Conservation (phyloP, 2,329 filamentous ascomycete species). For the Akanthomyces muscarius region DNA sequence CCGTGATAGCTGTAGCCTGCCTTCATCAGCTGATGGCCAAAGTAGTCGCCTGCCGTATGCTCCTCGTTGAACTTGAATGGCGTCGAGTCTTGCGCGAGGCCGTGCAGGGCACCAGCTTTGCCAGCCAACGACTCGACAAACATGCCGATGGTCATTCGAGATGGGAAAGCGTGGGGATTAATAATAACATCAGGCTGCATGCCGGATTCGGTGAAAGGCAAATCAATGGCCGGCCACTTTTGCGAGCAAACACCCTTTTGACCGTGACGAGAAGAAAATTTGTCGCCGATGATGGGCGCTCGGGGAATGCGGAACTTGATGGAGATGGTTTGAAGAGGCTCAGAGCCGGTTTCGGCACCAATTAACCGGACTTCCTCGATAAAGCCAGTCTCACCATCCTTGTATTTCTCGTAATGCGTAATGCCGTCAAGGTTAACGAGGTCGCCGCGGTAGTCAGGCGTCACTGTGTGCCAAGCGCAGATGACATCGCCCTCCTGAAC, state of each 20-base stretch:
- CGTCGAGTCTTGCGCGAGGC: slow-evolving; percentile 91
- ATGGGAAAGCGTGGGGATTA: slow-evolving; percentile 98
- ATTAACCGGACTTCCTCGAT: slow-evolving; percentile 91
- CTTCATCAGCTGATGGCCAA: slow-evolving; percentile 90
- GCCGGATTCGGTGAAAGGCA: slow-evolving; percentile 95
- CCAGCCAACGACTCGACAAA: slow-evolving; percentile 96
- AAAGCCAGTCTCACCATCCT: slow-evolving; percentile 82
- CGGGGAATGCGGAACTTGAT: slow-evolving; percentile 91
- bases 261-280: slow-evolving; percentile 97
- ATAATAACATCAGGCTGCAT: slow-evolving; percentile 98
- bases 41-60: slow-evolving; percentile 88
- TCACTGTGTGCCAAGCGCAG: slow-evolving; percentile 85
- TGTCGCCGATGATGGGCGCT: slow-evolving; percentile 91
- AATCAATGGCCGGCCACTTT: slow-evolving; percentile 88
- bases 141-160: slow-evolving; percentile 99
- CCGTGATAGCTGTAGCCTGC: slow-evolving; percentile 98
- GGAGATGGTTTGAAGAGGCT: slow-evolving; percentile 82
- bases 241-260: slow-evolving; percentile 97
- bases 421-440: slow-evolving; percentile 81
- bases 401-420: slow-evolving; percentile 90
- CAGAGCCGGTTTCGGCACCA: slow-evolving; percentile 75
- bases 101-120: slow-evolving; percentile 90
- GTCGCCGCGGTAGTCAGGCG: slow-evolving; percentile 70
- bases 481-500: slow-evolving; percentile 79
- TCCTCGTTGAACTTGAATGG: slow-evolving; percentile 94